A percentile compares a stretch with the other conserved stretches of the same genome.
These are phyloP conservation scores for Daldinia grandis DNA, from an alignment of 495 filamentous ascomycete species.

Conservation along the genomic window DNA sequence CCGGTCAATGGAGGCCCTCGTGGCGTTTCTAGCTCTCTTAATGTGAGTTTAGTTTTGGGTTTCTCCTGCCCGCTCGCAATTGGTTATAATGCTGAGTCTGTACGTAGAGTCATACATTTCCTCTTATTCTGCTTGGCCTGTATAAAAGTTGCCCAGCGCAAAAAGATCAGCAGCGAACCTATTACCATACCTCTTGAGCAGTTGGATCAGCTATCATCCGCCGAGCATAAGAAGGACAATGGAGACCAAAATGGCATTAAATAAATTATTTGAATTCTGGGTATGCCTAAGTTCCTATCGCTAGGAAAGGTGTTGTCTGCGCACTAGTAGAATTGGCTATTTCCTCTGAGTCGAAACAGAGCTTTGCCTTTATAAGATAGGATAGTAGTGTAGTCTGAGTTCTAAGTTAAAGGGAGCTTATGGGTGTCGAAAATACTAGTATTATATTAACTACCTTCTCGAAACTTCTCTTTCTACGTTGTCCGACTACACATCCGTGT, in stretches of 20 bases:
- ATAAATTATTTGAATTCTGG: background rate
- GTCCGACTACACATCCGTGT: too few relatives aligned
- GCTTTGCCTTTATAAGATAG: too few relatives aligned
- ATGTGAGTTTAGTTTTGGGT: constrained; percentile 23
- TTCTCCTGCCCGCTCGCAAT: background rate
- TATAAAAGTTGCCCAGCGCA: constrained; percentile 38
- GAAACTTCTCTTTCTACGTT: too few relatives aligned
- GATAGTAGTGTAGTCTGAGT: too few relatives aligned
- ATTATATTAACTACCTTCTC: too few relatives aligned
- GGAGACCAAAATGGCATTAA: background rate
- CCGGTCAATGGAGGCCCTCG: constrained; percentile 4
- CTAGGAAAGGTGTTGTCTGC: background rate
- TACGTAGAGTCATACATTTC: constrained; percentile 44
- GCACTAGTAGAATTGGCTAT: background rate
- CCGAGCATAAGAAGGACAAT: background rate
- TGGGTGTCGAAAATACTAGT: too few relatives aligned
- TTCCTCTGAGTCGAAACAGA: too few relatives aligned
- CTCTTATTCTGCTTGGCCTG: constrained; percentile 52
- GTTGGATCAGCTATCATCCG: background rate
- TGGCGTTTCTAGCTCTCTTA: constrained; percentile 40
- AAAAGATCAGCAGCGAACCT: background rate
- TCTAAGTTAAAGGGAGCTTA: too few relatives aligned
- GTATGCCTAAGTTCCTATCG: background rate
- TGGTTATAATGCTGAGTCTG: constrained; percentile 1
- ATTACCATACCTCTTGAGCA: background rate